These are phyloP conservation scores for Leucocoprinus sp. DNA, from an alignment of 768 basidiomycete species.

Conservation along the genomic window DNA sequence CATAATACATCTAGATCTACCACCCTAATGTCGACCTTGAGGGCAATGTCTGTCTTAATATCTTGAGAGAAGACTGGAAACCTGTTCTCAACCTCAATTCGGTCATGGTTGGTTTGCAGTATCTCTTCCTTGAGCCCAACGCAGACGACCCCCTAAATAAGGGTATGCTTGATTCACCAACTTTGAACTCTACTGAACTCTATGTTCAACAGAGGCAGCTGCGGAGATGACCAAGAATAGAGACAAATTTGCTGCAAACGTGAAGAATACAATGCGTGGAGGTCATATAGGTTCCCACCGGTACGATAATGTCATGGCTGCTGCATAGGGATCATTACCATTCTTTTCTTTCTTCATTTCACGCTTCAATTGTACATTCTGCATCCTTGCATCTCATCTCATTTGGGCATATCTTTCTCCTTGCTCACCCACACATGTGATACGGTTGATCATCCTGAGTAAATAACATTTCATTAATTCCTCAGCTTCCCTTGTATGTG, in stretches of 20 bases:
- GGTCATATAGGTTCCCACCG: constrained; percentile 65
- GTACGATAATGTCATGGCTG: constrained; percentile 59
- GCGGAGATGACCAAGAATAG: constrained; percentile 87
- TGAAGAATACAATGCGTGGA: constrained; percentile 83
- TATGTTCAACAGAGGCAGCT: constrained; percentile 69
- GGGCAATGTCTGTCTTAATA: constrained; percentile 97
- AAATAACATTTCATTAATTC: constrained; percentile 6
- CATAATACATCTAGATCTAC: constrained; percentile 63
- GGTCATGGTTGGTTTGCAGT: constrained; percentile 97
- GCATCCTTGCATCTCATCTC: constrained; percentile 21
- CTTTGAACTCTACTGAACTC: constrained; percentile 5
- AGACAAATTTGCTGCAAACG: constrained; percentile 76
- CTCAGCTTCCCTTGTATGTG: constrained; percentile 84
- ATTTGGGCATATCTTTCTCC: constrained; percentile 24
- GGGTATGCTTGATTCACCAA: constrained; percentile 41
- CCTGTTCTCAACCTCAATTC: constrained; percentile 96
- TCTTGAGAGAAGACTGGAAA: constrained; percentile 99
- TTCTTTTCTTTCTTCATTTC: constrained; percentile 16
- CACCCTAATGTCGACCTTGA: constrained; percentile 98
- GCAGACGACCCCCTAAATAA: constrained; percentile 99
- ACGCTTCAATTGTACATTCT: constrained; percentile 18
- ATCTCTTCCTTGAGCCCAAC: constrained; percentile 97
- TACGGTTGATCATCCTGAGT: constrained; percentile 21
- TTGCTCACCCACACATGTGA: constrained; percentile 17
- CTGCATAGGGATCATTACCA: constrained; percentile 18